These are phyloP conservation scores for Arabis hirsuta DNA, from an alignment of 345 rosid species.

Conservation along the genomic window DNA sequence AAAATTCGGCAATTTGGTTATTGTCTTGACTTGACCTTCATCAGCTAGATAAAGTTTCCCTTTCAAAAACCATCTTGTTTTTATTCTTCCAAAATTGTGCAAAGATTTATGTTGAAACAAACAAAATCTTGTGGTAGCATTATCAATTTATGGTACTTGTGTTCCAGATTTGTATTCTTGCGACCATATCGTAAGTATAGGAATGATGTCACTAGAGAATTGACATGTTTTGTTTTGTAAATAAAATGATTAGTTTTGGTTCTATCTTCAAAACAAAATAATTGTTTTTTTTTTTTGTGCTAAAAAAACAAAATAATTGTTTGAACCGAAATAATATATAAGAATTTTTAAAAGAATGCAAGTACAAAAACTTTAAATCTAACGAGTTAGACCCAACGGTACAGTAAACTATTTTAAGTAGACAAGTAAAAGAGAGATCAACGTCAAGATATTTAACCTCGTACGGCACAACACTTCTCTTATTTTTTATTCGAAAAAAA, in stretches of 20 bases:
- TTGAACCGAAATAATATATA: not conserved
- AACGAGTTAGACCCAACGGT: not conserved
- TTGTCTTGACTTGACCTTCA: not conserved
- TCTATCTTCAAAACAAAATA: not conserved
- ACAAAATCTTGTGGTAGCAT: constrained; percentile 2
- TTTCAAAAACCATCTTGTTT: constrained; percentile 1
- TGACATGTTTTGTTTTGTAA: not conserved
- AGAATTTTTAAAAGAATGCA: not conserved
- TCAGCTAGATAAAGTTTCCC: not conserved
- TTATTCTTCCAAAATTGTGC: not conserved
- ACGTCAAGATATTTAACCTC: constrained; percentile 40
- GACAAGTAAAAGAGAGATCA: constrained; percentile 20
- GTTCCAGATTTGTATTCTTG: not conserved
- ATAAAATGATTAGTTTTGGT: not conserved
- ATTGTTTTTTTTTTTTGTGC: not conserved
- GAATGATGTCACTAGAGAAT: not conserved
- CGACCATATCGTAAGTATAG: not conserved
- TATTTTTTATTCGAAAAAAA: not conserved
- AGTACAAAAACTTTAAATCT: constrained; percentile 12
- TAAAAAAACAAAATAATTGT: not conserved
- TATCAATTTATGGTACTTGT: not conserved
- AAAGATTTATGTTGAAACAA: not conserved
- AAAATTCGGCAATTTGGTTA: not conserved
- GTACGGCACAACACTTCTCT: constrained; percentile 34
- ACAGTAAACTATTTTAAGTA: constrained; percentile 1